A percentile compares a stretch with the other conserved stretches of the same genome.
phyloP scores from a whole-genome alignment of 163 green algal genomes.

The Chlorella variabilis region DNA sequence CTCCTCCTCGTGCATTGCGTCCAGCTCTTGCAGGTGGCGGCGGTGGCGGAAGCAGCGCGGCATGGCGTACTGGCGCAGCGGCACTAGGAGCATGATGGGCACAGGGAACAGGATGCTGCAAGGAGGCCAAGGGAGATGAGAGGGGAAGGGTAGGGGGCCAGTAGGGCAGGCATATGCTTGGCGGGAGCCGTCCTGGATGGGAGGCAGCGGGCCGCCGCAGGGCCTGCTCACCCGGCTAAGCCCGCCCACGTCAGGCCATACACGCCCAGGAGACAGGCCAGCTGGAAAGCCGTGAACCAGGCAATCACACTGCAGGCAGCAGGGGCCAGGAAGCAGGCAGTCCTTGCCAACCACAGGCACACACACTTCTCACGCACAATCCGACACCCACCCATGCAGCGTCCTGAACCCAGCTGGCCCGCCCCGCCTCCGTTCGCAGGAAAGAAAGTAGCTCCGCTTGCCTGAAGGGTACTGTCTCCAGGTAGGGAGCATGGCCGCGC shows the following conservation, averaged over 20 bases:
- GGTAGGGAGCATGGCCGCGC: constrained; percentile 60
- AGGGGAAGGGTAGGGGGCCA: too few species aligned
- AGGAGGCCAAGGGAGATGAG: too few species aligned
- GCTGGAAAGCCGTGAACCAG: constrained; percentile 73
- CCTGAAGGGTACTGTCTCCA: constrained; percentile 72
- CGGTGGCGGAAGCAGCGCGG: constrained; percentile 53
- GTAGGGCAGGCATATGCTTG: too few species aligned
- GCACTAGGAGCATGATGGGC: constrained; percentile 86
- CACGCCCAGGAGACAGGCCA: constrained; percentile 52
- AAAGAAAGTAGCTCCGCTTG: background rate
- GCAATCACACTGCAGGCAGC: constrained; percentile 47
- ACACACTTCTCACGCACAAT: too few species aligned
- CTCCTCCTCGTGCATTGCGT: constrained; percentile 55
- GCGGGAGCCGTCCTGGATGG: too few species aligned
- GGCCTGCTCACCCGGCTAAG: constrained; percentile 42
- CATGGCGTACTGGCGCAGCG: constrained; percentile 76
- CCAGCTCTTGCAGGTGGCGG: constrained; percentile 52
- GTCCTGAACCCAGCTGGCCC: too few species aligned
- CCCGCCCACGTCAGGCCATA: constrained; percentile 71
- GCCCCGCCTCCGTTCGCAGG: background rate
- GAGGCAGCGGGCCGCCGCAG: background rate
- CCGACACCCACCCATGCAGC: too few species aligned
- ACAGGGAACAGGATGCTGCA: constrained; percentile 79
- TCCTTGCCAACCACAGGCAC: background rate
- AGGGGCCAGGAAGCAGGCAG: background rate